Base-by-base conservation (phyloP, 371 early-diverging fungal genomes). In the Apophysomyces trapeziformis region DNA sequence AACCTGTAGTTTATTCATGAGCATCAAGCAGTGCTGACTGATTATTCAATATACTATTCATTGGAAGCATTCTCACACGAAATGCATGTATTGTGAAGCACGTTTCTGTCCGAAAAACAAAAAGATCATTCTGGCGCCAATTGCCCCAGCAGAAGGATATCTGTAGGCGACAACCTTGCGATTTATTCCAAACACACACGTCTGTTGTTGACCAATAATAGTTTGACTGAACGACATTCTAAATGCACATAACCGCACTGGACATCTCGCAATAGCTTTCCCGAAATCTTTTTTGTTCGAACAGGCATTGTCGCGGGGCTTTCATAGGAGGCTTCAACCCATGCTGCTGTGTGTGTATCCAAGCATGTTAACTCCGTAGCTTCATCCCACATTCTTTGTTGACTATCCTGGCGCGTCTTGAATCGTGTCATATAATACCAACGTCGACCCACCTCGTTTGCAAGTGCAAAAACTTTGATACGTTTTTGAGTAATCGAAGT, bases 131-230 rank as follows among this genome's bases (percentile, higher is more conserved):
- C 32, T 26, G 32, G 32, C 2, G 32, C 0, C 32, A 26, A 26
- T 26, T 26, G 32, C 2, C 32, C 32, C 2, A 26, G 32, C 32
- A 26, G 2, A 26, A 26, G 32, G 3, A 26, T 2, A 26, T 26
- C 32, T 2, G 32, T 26, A 26, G 32, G 2, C 32, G 32, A 26
- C 2, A 26, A 26, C 32, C 32, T 26, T 26, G 1, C 2, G 0
- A 26, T 26, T 50, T 50, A 50, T 50, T 50, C 54, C 21, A 50
- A 21, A 21, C 54, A 50, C n/a, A 50, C 54, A 50, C 54, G 54
- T 11, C 21, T 50, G 16, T 50, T 50, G 54, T 50, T 50, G n/a
- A 50, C 21, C 21, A 9, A 50, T 21, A 50, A 50, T 0, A 50
- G 21, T n/a, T 26, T 26, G 21, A 50, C 54, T 5, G 54, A 50